phyloP scores from a whole-genome alignment of 192 early-diverging fungal genomes.

The Coemansia sp. region DNA sequence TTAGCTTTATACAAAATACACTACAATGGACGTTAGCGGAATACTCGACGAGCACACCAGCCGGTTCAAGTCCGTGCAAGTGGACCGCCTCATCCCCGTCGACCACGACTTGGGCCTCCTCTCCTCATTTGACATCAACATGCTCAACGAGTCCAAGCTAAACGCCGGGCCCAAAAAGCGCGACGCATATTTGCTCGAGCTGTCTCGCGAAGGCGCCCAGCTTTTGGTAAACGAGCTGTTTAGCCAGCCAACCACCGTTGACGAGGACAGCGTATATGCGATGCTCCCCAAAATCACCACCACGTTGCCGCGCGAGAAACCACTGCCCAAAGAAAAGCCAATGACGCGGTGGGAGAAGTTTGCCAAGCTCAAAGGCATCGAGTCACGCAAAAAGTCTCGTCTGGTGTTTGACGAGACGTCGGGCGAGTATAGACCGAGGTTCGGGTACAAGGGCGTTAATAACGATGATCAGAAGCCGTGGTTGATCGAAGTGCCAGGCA shows the following conservation, averaged over 20 bases:
- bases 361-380: constrained; percentile 93
- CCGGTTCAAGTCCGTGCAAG: constrained; percentile 73
- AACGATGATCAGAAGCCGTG: constrained; percentile 82
- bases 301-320: constrained; percentile 85
- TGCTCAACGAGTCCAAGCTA: constrained; percentile 62
- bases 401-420: constrained; percentile 82
- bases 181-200: constrained; percentile 63
- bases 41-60: constrained; percentile 68
- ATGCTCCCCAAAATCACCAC: constrained; percentile 68
- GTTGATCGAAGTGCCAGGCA: constrained; percentile 88
- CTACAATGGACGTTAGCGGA: constrained; percentile 64
- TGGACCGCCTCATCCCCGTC: constrained; percentile 78
- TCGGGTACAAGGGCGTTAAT: constrained; percentile 82
- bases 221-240: constrained; percentile 89
- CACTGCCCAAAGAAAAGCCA: constrained; percentile 84
- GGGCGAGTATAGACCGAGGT: constrained; percentile 84
- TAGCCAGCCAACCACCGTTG: constrained; percentile 65
- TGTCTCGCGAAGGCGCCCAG: constrained; percentile 81
- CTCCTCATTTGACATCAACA: constrained; percentile 77
- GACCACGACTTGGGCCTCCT: constrained; percentile 89
- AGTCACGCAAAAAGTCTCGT: constrained; percentile 76
- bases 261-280: constrained; percentile 76
- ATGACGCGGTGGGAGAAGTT: constrained; percentile 99
- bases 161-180: constrained; percentile 19
- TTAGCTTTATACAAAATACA: constrained; percentile 7